Evolutionary conservation across 2,329 filamentous ascomycete genomes (phyloP), one percentile per base, ranked within the genome.

Genomic region (Phyllosticta capitalensis): DNA sequence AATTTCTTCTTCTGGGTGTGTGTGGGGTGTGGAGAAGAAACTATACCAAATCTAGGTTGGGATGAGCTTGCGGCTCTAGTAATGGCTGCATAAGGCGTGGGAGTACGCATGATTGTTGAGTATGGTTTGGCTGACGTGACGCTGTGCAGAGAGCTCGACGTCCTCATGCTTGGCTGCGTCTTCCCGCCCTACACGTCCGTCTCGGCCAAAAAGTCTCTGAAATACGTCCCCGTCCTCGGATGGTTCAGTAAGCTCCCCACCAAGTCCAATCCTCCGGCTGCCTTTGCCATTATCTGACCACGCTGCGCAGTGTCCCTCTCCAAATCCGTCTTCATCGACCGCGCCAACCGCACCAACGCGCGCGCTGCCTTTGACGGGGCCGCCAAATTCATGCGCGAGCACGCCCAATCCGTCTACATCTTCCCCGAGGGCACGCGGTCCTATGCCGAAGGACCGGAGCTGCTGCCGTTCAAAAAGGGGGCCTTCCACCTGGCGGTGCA

Each of bases 381-480:
- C 48, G 90, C 90, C 54, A 75, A 82, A 52, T 87, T 92, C 72
- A 99, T 99, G 77, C 83, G 81, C 67, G 75, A 75, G 56, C 80
- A 87, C 67, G 70, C 72, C 59, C 78, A 81, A 78, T 89, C 82
- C 73, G 89, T 92, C 66, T 92, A 85, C 77, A 90, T 92, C 76
- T 92, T 92, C 74, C 88, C 89, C 61, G 94, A 99, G 77, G 94
- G 94, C 55, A 99, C 94, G 1, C 83, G 94, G 65, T 95, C 89
- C 72, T 96, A 97, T 76, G 82, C 88, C 60, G 84, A 87, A 67
- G 86, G 92, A 58, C 89, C 94, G 1, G 83, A 81, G 61, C 76
- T 99, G 67, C 79, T 97, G 58, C 89, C 91, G n/a, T 99, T 97
- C 81, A 99, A 99, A 78, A 99, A 99, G 79, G 94, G 94, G 61